Conservation (phyloP, 2,329 filamentous ascomycete species). For the Teratosphaeria pseudoeucalypti region DNA sequence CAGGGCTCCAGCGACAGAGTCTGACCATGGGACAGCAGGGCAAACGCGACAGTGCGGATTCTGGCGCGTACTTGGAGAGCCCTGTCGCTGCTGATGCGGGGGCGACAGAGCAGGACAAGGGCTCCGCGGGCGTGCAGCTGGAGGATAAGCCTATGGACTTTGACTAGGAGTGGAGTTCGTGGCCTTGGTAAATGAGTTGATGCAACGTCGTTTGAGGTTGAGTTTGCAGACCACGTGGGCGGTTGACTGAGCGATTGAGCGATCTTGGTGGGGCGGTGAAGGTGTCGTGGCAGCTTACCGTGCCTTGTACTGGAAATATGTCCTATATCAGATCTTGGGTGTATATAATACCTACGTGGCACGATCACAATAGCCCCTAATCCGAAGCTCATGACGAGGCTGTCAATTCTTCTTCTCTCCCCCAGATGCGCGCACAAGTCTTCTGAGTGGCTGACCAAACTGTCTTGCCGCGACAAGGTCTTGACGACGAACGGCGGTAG, state of each 20-base stretch:
- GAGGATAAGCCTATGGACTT: conserved; percentile 66
- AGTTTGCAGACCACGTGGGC: neutral
- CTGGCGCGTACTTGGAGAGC: conserved; percentile 8
- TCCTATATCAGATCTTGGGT: neutral
- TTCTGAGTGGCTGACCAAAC: too few species aligned
- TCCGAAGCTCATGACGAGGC: too few species aligned
- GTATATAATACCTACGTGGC: neutral
- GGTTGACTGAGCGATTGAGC: neutral
- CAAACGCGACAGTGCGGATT: conserved; percentile 16
- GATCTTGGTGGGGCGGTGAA: neutral
- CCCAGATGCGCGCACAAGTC: too few species aligned
- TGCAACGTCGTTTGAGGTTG: neutral
- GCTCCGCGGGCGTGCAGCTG: conserved; percentile 51
- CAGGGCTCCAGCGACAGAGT: conserved; percentile 25
- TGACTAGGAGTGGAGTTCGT: conserved; percentile 40
- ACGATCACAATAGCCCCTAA: neutral
- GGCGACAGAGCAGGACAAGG: conserved; percentile 26
- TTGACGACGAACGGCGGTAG: too few species aligned
- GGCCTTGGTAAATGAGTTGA: conserved; percentile 1
- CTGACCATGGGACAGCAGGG: conserved; percentile 13
- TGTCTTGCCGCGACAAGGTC: too few species aligned
- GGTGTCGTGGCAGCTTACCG: neutral
- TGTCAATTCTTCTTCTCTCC: too few species aligned
- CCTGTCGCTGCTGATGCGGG: neutral
- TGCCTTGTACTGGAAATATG: neutral